A percentile compares a stretch with the other conserved stretches of the same genome.
These are phyloP conservation scores for Leccinum pellstonianum DNA, from an alignment of 768 basidiomycete genomes.

Conservation along the genomic window DNA sequence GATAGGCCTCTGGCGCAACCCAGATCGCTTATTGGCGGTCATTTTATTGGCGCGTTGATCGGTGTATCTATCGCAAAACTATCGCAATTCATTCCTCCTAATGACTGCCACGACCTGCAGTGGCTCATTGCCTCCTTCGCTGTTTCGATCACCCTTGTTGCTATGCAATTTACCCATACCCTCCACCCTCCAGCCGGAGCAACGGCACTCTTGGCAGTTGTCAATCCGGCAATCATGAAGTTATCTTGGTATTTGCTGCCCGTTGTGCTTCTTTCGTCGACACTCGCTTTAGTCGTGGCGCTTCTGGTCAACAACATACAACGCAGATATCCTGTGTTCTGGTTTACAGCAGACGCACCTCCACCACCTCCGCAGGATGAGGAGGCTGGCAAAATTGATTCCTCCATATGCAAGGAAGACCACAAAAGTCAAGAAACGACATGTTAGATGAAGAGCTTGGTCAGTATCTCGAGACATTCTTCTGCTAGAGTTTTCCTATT, in stretches of 20 bases:
- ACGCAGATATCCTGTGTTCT: conserved; percentile 45
- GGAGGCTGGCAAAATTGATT: not conserved
- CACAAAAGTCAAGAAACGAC: not conserved
- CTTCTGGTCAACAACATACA: conserved; percentile 53
- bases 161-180: conserved; percentile 53
- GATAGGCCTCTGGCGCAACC: conserved; percentile 56
- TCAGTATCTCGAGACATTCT: conserved; percentile 4
- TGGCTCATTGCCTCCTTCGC: conserved; percentile 43
- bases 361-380: not conserved
- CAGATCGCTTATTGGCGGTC: conserved; percentile 49
- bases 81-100: conserved; percentile 45
- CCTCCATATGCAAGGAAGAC: not conserved
- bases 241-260: conserved; percentile 56
- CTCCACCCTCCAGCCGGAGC: conserved; percentile 59
- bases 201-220: conserved; percentile 51
- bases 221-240: conserved; percentile 39
- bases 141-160: conserved; percentile 41
- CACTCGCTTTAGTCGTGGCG: conserved; percentile 44
- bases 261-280: conserved; percentile 48
- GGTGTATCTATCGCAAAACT: conserved; percentile 53
- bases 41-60: conserved; percentile 37
- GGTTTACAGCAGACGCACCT: conserved; percentile 31
- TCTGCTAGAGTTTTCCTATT: conserved; percentile 3
- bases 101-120: conserved; percentile 42
- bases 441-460: conserved; percentile 2